Conservation (phyloP, 495 filamentous ascomycete species). For the Lasiosphaeria miniovina region DNA sequence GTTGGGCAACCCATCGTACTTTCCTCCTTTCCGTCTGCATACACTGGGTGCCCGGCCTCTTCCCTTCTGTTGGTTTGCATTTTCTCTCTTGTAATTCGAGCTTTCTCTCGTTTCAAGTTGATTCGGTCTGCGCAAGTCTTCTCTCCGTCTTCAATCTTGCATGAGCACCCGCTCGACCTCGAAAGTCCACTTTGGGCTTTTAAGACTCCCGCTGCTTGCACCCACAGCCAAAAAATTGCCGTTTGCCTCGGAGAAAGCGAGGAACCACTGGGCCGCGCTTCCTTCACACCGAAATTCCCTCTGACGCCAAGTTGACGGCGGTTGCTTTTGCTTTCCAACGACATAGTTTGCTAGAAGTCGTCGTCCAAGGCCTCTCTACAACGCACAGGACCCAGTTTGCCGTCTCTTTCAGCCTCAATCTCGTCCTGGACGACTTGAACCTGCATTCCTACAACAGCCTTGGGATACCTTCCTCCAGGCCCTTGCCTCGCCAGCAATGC, state of each 20-base stretch:
- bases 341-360: too few relatives aligned
- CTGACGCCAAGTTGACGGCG: conserved; percentile 1
- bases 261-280: too few relatives aligned
- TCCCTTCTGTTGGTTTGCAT: too few relatives aligned
- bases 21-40: neutral
- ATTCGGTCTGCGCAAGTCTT: too few relatives aligned
- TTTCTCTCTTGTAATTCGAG: neutral
- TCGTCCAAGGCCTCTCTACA: neutral
- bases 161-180: too few relatives aligned
- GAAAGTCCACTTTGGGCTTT: too few relatives aligned
- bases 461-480: neutral
- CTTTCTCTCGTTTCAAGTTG: neutral
- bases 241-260: too few relatives aligned
- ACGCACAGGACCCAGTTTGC: neutral
- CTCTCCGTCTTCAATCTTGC: too few relatives aligned
- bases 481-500: conserved; percentile 10
- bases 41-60: neutral
- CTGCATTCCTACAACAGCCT: neutral
- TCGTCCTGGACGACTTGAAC: neutral
- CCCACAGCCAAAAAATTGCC: too few relatives aligned
- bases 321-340: neutral
- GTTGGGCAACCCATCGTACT: neutral
- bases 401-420: neutral
- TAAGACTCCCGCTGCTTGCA: too few relatives aligned
- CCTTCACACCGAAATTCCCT: neutral